Conservation (phyloP, 1,284 basidiomycete genomes). For the Macrocystidia cucumis region DNA sequence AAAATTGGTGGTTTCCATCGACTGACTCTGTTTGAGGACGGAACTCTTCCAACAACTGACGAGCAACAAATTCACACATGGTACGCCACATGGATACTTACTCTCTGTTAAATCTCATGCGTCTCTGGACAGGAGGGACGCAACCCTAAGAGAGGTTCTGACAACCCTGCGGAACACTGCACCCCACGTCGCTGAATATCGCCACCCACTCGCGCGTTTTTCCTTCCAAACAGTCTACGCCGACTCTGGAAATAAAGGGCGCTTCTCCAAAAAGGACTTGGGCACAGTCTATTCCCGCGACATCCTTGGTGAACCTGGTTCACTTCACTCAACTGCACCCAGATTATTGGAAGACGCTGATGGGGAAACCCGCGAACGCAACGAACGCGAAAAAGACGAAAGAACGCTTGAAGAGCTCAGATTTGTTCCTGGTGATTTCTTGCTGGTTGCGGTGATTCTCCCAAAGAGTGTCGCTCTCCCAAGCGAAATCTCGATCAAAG, state of each 20-base stretch:
- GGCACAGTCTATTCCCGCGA: conserved; percentile 75
- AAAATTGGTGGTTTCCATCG: conserved; percentile 73
- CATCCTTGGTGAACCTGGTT: conserved; percentile 69
- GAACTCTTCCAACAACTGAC: conserved; percentile 62
- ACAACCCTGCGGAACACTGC: conserved; percentile 64
- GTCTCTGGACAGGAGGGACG: conserved; percentile 54
- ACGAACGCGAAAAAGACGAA: conserved; percentile 45
- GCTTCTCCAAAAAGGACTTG: conserved; percentile 65
- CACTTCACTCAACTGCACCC: conserved; percentile 44
- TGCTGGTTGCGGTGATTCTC: conserved; percentile 61
- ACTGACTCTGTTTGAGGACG: conserved; percentile 64
- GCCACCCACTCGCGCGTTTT: conserved; percentile 71
- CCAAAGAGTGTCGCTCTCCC: conserved; percentile 55
- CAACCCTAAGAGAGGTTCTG: conserved; percentile 67
- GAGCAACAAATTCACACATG: conserved; percentile 76
- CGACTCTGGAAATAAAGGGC: conserved; percentile 60
- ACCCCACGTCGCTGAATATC: conserved; percentile 56
- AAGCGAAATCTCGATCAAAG: conserved; percentile 41
- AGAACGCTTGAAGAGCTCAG: conserved; percentile 68
- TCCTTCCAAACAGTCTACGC: conserved; percentile 72
- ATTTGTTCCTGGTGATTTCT: conserved; percentile 72
- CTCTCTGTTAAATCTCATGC: not conserved
- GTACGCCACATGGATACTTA: conserved; percentile 25
- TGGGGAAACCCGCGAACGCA: conserved; percentile 24
- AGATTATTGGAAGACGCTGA: conserved; percentile 51